Evolutionary conservation across 495 filamentous ascomycete species (phyloP), one percentile per base, ranked within the genome.

Genomic region (Bryoglossum gracile): DNA sequence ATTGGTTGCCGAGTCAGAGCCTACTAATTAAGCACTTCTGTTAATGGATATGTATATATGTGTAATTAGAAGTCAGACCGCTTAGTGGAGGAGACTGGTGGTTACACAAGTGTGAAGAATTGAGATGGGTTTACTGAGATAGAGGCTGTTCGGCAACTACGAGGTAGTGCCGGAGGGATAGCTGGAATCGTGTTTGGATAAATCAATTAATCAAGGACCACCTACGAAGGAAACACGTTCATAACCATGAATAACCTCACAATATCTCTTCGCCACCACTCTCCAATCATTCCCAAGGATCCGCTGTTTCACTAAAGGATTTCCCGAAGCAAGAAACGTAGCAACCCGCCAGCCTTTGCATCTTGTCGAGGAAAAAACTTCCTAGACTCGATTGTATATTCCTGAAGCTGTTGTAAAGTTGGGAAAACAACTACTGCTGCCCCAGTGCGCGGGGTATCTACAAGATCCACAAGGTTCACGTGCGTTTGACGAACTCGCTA

Each of bases 291-390:
- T n/a, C n/a, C n/a, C n/a, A n/a, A n/a, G n/a, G n/a, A n/a, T n/a
- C n/a, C n/a, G n/a, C n/a, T 32, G 40, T 43, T 9, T 48, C 21
- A 46, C 30, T 43, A 32, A 40, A 46, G 21, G 14, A 46, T 43
- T 45, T 38, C 38, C n/a, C n/a, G 32, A 46, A 39, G 49, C 33
- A 52, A 46, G 49, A 45, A 52, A 34, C 16, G 49, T 2, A 52
- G 49, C 33, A 47, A 40, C 4, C 46, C 46, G 9, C 46, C 46
- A 48, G 46, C 22, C 24, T 48, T 24, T 40, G 46, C 46, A 39
- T 48, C 33, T 11, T 25, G 14, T 23, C 21, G 33, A 35, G 43
- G 43, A 22, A 40, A 40, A 34, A 8, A 48, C 46, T 38, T 48
- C 46, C 28, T 34, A 40, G 3, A 25, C 46, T 48, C 28, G 33